A percentile compares a stretch with the other conserved stretches of the same genome.
phyloP scores from a whole-genome alignment of 805 yeast species.

The Saccharomycopsis guyanensis region DNA sequence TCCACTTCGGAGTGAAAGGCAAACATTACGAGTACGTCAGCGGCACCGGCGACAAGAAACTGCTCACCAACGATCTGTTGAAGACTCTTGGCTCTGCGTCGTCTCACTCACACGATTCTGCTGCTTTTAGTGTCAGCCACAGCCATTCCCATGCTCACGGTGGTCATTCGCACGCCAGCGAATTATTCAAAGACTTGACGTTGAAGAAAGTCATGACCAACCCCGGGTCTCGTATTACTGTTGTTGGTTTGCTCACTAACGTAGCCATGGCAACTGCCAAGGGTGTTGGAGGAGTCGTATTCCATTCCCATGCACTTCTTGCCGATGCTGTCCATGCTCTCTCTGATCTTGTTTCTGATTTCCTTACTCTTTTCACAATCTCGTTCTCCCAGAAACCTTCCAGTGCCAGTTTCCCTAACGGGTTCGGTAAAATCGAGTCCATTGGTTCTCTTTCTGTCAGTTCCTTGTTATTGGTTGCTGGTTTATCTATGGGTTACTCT shows the following conservation, averaged over 20 bases:
- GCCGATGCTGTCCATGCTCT: slow-evolving; percentile 95
- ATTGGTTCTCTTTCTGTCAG: slow-evolving; percentile 88
- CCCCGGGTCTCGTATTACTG: slow-evolving; percentile 88
- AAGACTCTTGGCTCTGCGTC: background rate
- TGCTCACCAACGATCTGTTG: slow-evolving; percentile 8
- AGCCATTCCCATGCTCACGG: slow-evolving; percentile 8
- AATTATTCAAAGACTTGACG: slow-evolving; percentile 14
- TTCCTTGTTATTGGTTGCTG: slow-evolving; percentile 76
- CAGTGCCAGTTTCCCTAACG: slow-evolving; percentile 61
- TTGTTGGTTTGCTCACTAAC: slow-evolving; percentile 82
- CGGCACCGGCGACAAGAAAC: slow-evolving; percentile 6
- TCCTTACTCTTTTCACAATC: slow-evolving; percentile 83
- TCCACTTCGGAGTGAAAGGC: slow-evolving; percentile 28
- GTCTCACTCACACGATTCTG: background rate
- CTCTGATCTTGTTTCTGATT: slow-evolving; percentile 83
- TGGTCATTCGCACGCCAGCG: slow-evolving; percentile 28
- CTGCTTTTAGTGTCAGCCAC: background rate
- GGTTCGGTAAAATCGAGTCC: slow-evolving; percentile 90
- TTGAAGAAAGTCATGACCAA: slow-evolving; percentile 29
- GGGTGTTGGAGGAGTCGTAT: slow-evolving; percentile 80
- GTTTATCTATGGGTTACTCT: slow-evolving; percentile 83
- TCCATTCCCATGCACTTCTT: slow-evolving; percentile 88
- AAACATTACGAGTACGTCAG: slow-evolving; percentile 16
- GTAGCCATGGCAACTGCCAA: slow-evolving; percentile 81
- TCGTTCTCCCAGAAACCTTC: slow-evolving; percentile 61